Evolutionary conservation across 179 eudicot species (phyloP).

Genomic region (Nepenthes alata): DNA sequence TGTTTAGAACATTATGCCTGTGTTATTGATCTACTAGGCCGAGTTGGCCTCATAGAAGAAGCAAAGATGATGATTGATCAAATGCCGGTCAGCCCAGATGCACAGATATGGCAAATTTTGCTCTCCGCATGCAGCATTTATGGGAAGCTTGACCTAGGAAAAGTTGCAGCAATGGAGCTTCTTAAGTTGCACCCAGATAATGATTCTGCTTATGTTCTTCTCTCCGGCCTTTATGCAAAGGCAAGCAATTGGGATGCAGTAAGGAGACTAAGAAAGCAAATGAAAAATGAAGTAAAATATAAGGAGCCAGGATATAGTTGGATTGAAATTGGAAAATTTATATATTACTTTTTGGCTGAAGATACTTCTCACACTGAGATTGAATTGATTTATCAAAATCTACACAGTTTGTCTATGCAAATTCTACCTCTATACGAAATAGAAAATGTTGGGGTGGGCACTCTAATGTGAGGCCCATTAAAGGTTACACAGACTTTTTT

Average conservation of each 20-base stretch:
- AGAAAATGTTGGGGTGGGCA: neutral
- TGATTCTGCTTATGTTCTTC: conserved; percentile 36
- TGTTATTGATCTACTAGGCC: conserved; percentile 28
- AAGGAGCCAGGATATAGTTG: conserved; percentile 42
- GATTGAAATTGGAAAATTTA: conserved; percentile 28
- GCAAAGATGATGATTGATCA: conserved; percentile 24
- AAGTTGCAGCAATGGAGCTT: conserved; percentile 30
- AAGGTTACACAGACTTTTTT: too few species aligned
- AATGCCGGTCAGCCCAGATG: conserved; percentile 36
- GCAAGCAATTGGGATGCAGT: conserved; percentile 29
- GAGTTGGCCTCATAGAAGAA: conserved; percentile 32
- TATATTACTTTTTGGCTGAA: conserved; percentile 24
- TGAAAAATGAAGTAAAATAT: conserved; percentile 25
- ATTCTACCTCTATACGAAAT: conserved; percentile 16
- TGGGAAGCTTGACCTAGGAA: conserved; percentile 24
- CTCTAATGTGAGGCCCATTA: too few species aligned
- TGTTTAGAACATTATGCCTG: conserved; percentile 39
- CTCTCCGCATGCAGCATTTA: conserved; percentile 29
- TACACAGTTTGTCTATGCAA: conserved; percentile 20
- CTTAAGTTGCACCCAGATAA: conserved; percentile 34
- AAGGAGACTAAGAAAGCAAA: conserved; percentile 24
- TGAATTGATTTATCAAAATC: conserved; percentile 18
- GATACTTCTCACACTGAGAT: conserved; percentile 26
- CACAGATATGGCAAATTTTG: conserved; percentile 41
- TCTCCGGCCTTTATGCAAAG: conserved; percentile 27